phyloP scores from a whole-genome alignment of 2,329 filamentous ascomycete genomes.

The Sporothrix curviconia region DNA sequence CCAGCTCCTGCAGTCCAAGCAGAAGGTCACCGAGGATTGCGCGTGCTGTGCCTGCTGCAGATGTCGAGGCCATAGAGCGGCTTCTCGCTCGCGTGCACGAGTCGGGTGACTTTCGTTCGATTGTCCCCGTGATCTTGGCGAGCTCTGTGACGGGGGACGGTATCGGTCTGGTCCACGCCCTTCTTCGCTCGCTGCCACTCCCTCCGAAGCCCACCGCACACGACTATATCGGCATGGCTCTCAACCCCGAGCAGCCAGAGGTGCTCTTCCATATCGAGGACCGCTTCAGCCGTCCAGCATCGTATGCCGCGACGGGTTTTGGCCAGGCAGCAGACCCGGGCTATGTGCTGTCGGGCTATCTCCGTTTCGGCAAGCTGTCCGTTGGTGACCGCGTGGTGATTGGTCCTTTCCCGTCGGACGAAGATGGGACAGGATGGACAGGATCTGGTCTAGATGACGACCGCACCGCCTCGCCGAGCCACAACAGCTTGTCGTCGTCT shows the following conservation, averaged over 20 bases:
- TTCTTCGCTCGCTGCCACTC: slow-evolving; percentile 70
- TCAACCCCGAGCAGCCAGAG: slow-evolving; percentile 54
- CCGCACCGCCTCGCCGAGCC: slow-evolving; percentile 40
- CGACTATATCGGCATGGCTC: slow-evolving; percentile 47
- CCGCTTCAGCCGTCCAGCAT: slow-evolving; percentile 67
- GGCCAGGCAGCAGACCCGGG: slow-evolving; percentile 43
- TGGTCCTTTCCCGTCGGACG: slow-evolving; percentile 65
- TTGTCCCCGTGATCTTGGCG: slow-evolving; percentile 80
- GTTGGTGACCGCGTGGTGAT: slow-evolving; percentile 73
- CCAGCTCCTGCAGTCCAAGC: slow-evolving; percentile 59
- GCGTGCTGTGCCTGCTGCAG: slow-evolving; percentile 47
- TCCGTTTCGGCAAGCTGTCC: slow-evolving; percentile 70
- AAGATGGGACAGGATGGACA: slow-evolving; percentile 34
- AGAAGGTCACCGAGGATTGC: slow-evolving; percentile 40
- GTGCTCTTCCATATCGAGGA: slow-evolving; percentile 87
- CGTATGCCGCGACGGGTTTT: slow-evolving; percentile 45
- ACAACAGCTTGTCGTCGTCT: slow-evolving; percentile 45
- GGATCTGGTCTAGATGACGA: slow-evolving; percentile 40
- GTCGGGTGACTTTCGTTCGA: slow-evolving; percentile 35
- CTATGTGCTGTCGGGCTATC: slow-evolving; percentile 75
- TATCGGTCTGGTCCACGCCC: slow-evolving; percentile 72
- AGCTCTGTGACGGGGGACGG: slow-evolving; percentile 81
- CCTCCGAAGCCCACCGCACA: slow-evolving; percentile 47
- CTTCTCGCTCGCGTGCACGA: slow-evolving; percentile 46
- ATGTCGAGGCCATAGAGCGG: slow-evolving; percentile 52